These are phyloP conservation scores for Penicillium coffeae DNA, from an alignment of 495 filamentous ascomycete genomes.

Conservation along the genomic window DNA sequence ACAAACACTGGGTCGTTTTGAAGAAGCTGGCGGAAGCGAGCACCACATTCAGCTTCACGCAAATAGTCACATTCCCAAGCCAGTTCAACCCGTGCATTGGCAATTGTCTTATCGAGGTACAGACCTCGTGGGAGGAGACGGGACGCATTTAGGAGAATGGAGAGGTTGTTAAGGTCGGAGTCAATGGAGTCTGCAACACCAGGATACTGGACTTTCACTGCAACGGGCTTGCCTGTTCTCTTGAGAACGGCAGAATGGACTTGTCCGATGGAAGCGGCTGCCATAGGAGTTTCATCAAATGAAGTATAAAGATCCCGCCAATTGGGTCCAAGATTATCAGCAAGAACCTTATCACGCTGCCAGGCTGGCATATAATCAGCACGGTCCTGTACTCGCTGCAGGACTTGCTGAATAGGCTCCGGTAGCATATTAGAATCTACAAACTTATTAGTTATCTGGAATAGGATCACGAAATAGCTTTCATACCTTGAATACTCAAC, in stretches of 20 bases:
- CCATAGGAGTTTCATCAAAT: slow-evolving; percentile 90
- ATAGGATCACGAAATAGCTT: background rate
- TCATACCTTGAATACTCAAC: slow-evolving; percentile 83
- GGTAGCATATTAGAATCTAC: slow-evolving; percentile 92
- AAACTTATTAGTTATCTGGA: slow-evolving; percentile 7
- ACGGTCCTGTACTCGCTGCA: slow-evolving; percentile 92
- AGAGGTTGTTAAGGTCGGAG: slow-evolving; percentile 90
- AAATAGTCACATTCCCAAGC: slow-evolving; percentile 97
- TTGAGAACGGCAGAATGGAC: slow-evolving; percentile 85
- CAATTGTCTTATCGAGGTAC: slow-evolving; percentile 95
- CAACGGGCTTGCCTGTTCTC: slow-evolving; percentile 69
- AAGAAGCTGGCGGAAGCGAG: slow-evolving; percentile 70
- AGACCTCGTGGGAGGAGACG: slow-evolving; percentile 85
- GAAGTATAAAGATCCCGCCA: slow-evolving; percentile 81
- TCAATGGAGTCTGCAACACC: slow-evolving; percentile 95
- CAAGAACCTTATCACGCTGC: slow-evolving; percentile 81
- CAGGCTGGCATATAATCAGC: slow-evolving; percentile 97
- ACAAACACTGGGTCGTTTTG: slow-evolving; percentile 69
- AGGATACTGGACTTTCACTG: slow-evolving; percentile 96
- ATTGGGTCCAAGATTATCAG: slow-evolving; percentile 70
- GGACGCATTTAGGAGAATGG: slow-evolving; percentile 84
- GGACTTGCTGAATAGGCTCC: slow-evolving; percentile 73
- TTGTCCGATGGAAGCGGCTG: slow-evolving; percentile 96
- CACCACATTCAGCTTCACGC: slow-evolving; percentile 76
- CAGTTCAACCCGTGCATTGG: slow-evolving; percentile 88